A percentile compares a stretch with the other conserved stretches of the same genome.
Evolutionary conservation across 371 early-diverging fungal genomes (phyloP).

Genomic region (Syncephalastrum racemosum): DNA sequence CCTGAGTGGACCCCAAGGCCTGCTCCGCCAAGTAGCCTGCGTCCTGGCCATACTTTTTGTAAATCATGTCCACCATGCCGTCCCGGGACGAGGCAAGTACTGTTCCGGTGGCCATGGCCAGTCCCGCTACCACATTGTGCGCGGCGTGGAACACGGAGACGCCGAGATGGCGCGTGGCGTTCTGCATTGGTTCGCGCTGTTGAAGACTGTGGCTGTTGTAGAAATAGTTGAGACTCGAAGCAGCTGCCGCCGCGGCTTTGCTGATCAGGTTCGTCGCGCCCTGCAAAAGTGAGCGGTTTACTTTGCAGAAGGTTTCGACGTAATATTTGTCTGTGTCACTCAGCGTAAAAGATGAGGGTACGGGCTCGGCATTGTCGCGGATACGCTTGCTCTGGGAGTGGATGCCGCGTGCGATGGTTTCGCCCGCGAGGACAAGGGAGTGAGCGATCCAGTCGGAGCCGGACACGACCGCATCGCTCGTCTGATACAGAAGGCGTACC

Average conservation of each 20-base stretch:
- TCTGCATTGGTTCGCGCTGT: slow-evolving; percentile 23
- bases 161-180: slow-evolving; percentile 31
- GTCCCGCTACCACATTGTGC: slow-evolving; percentile 31
- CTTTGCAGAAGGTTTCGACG: slow-evolving; percentile 29
- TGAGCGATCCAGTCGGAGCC: slow-evolving; percentile 43
- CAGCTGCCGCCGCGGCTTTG: slow-evolving; percentile 24
- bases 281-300: slow-evolving; percentile 24
- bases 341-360: neutral
- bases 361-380: too few species aligned
- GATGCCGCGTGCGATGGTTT: slow-evolving; percentile 31
- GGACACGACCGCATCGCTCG: slow-evolving; percentile 31
- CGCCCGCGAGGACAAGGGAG: slow-evolving; percentile 29
- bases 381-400: neutral
- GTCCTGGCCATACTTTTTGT: slow-evolving; percentile 38
- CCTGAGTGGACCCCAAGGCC: slow-evolving; percentile 24
- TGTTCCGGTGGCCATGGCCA: slow-evolving; percentile 28
- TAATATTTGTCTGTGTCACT: slow-evolving; percentile 25
- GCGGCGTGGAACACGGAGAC: slow-evolving; percentile 35
- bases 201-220: slow-evolving; percentile 14
- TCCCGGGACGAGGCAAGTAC: slow-evolving; percentile 32
- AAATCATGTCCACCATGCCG: slow-evolving; percentile 31
- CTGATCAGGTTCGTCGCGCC: slow-evolving; percentile 25
- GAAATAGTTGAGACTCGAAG: slow-evolving; percentile 19
- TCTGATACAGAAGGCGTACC: slow-evolving; percentile 30
- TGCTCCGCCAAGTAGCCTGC: slow-evolving; percentile 36